Evolutionary conservation across 2,329 filamentous ascomycete species (phyloP), one percentile per base, ranked within the genome.

Genomic region (Botrytis pseudocinerea): DNA sequence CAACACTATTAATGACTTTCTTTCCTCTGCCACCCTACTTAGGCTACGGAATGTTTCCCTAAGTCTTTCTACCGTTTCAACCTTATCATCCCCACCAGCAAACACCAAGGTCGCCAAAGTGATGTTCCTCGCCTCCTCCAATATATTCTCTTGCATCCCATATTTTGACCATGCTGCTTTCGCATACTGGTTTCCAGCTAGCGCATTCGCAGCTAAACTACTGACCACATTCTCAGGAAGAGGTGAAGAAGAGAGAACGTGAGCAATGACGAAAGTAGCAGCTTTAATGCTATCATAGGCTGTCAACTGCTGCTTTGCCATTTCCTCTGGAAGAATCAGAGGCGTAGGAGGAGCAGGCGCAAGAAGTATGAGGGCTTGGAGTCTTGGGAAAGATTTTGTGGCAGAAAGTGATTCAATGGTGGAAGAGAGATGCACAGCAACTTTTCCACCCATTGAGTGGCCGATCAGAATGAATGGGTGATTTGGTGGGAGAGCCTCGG

Each of bases 401-500:
- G 57, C n/a, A 38, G 46, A 25, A 38, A 44, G 38, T 16, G 46
- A 35, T 46, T 66, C 38, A 16, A 46, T 38, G 9, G 44, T 20
- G n/a, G 48, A 64, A 42, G 69, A 40, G 38, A 65, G 35, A 57
- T 65, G 38, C 44, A 57, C 59, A 0, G 80, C 79, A 3, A 83
- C 80, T 69, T 84, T 83, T 25, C 79, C 82, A 5, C 83, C 82
- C 82, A 84, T 84, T 0, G 82, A 83, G 74, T 83, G 80, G 2
- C 82, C 81, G 54, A 83, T 73, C 4, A 83, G 75, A 32, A 83
- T 74, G 54, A 82, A 78, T 1, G 78, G 76, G 4, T 59, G 46
- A 54, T 40, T 25, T 9, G 77, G 35, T 35, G 76, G 35, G 20
- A 42, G 42, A 8, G 78, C 62, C 22, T 73, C 51, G 0, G 73